phyloP scores from a whole-genome alignment of 1,139 yeast genomes.

The Entelexis sorbosivorans region DNA sequence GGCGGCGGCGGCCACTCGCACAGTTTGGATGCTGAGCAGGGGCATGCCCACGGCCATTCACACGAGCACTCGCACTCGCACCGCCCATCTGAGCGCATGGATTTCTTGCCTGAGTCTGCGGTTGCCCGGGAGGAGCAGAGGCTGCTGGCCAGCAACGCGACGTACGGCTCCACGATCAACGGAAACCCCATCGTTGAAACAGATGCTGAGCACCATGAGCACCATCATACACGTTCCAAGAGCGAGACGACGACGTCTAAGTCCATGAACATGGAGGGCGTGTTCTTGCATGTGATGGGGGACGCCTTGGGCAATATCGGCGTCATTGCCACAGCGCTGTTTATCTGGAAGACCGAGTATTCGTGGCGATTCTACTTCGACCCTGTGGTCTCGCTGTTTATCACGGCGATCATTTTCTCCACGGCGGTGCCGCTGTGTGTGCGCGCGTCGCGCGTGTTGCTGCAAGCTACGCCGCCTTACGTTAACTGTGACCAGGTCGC shows the following conservation, averaged over 20 bases:
- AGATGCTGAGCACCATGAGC: constrained; percentile 22
- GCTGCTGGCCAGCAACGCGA: constrained; percentile 15
- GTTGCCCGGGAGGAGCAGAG: constrained; percentile 24
- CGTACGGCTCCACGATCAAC: constrained; percentile 16
- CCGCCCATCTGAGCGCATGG: neutral
- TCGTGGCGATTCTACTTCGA: constrained; percentile 81
- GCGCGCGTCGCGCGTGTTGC: constrained; percentile 71
- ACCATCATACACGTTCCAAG: constrained; percentile 34
- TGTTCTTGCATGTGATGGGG: constrained; percentile 85
- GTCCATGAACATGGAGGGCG: constrained; percentile 94
- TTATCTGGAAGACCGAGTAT: constrained; percentile 87
- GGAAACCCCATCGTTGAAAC: neutral
- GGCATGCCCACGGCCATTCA: constrained; percentile 27
- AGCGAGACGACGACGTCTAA: constrained; percentile 31
- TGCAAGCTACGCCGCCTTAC: constrained; percentile 85
- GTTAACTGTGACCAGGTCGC: constrained; percentile 67
- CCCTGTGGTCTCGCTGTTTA: constrained; percentile 73
- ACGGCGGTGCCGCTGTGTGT: constrained; percentile 86
- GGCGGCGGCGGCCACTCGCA: constrained; percentile 26
- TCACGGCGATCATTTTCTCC: constrained; percentile 78
- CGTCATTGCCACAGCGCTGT: constrained; percentile 76
- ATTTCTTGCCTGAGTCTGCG: constrained; percentile 29
- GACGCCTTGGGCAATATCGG: constrained; percentile 95
- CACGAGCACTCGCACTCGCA: constrained; percentile 12
- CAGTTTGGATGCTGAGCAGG: constrained; percentile 24